A percentile compares a stretch with the other conserved stretches of the same genome.
phyloP scores from a whole-genome alignment of 2,329 filamentous ascomycete genomes.

The Aspergillus fumigatus region DNA sequence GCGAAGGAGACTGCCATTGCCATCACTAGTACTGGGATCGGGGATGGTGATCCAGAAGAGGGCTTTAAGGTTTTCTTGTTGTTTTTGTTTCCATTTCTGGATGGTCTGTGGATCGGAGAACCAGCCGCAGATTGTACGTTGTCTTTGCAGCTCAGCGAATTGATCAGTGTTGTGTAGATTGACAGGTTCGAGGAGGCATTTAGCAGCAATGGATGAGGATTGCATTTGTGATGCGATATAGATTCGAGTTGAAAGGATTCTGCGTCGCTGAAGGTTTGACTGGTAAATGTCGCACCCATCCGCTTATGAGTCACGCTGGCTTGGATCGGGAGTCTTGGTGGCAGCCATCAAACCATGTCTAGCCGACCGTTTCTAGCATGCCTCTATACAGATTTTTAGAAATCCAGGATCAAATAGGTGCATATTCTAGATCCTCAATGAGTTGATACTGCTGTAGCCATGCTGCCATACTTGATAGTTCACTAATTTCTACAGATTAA shows the following conservation, averaged over 20 bases:
- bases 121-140: constrained; percentile 21
- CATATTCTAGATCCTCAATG: no score
- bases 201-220: background rate
- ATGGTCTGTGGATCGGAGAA: constrained; percentile 7
- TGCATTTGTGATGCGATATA: background rate
- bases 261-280: background rate
- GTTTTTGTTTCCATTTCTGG: constrained; percentile 9
- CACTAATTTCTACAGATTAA: no score
- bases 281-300: no score
- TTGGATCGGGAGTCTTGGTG: background rate
- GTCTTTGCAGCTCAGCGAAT: constrained; percentile 15
- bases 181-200: background rate
- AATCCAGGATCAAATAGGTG: no score
- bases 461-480: no score
- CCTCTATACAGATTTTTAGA: no score
- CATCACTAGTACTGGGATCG: background rate
- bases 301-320: no score
- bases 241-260: background rate
- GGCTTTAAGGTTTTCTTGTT: constrained; percentile 11
- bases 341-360: no score
- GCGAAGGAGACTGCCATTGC: background rate
- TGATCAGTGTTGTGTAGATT: constrained; percentile 8
- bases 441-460: no score
- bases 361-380: no score
- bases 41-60: constrained; percentile 20